phyloP scores from a whole-genome alignment of 2,329 filamentous ascomycete species.

The Trichoderma sp. region DNA sequence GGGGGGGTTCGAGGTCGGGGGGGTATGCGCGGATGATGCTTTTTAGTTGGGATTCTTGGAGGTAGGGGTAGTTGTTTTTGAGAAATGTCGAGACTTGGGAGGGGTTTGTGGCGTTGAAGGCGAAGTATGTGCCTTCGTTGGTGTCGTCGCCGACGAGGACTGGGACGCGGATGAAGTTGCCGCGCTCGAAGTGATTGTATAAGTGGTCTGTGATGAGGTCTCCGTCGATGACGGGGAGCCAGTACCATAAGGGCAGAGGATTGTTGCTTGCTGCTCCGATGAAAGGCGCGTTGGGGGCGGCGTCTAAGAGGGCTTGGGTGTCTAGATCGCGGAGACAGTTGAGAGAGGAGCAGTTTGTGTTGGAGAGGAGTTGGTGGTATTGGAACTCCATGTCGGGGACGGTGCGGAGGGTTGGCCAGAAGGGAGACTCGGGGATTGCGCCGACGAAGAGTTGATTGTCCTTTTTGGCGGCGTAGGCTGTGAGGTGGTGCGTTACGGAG shows the following conservation, averaged over 20 bases:
- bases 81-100: constrained; percentile 41
- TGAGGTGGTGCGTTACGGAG: constrained; percentile 54
- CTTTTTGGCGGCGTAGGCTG: constrained; percentile 42
- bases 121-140: constrained; percentile 49
- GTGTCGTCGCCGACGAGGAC: constrained; percentile 44
- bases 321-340: constrained; percentile 23
- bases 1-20: constrained; percentile 27
- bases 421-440: constrained; percentile 46
- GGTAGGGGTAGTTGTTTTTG: constrained; percentile 46
- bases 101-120: constrained; percentile 35
- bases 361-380: constrained; percentile 38
- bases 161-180: constrained; percentile 44
- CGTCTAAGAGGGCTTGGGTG: constrained; percentile 43
- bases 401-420: constrained; percentile 48
- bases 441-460: constrained; percentile 46
- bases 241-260: constrained; percentile 44
- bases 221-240: constrained; percentile 50
- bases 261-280: constrained; percentile 32
- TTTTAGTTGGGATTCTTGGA: constrained; percentile 36
- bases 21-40: constrained; percentile 42
- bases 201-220: constrained; percentile 43
- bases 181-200: constrained; percentile 39
- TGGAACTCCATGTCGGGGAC: constrained; percentile 48
- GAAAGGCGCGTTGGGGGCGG: constrained; percentile 37
- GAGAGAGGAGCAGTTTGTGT: constrained; percentile 36